Evolutionary conservation across 306 rosid genomes (phyloP), one percentile per base, ranked within the genome.

Genomic region (Fragaria nilgerrensis): DNA sequence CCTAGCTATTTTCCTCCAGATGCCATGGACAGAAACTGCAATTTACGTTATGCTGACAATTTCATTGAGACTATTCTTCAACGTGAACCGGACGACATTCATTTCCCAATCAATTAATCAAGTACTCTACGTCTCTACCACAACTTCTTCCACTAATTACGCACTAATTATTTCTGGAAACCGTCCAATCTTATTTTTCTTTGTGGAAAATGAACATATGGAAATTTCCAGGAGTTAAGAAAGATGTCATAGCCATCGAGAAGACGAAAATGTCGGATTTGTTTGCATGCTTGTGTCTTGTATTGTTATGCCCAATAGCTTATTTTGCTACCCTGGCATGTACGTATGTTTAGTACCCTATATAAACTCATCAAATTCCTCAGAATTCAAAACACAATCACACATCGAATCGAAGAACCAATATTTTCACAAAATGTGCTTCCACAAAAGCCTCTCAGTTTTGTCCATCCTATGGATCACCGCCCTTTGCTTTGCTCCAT

Each of bases 391-490:
- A 11, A 68, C 72, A 68, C 53, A 68, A 22, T 49, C 5, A 25
- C 7, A 45, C 22, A 64, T 41, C 73, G 48, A 69, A n/a, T n/a
- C n/a, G n/a, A n/a, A n/a, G n/a, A 69, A 0, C 73, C 49, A 47
- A 44, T 5, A 55, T 20, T n/a, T 8, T 8, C 27, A 55, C 6
- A 47, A 70, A 25, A 47, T 65, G 72, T 22, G 90, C 72, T 84
- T 87, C 88, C 68, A 74, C 14, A 92, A 87, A 68, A 79, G 82
- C 58, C 83, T 94, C 0, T 17, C 88, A 5, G 69, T 90, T 0
- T 89, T 89, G 55, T 88, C 85, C 75, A 45, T 56, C 86, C 86
- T 0, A 43, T 87, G 78, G 59, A 78, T 5, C n/a, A 52, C 6
- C 19, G 12, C 6, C 37, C 27, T 49, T 6, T 49, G 11, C 2